Conservation (phyloP, 768 basidiomycete species). For the Coprinopsis marcescibilis region DNA sequence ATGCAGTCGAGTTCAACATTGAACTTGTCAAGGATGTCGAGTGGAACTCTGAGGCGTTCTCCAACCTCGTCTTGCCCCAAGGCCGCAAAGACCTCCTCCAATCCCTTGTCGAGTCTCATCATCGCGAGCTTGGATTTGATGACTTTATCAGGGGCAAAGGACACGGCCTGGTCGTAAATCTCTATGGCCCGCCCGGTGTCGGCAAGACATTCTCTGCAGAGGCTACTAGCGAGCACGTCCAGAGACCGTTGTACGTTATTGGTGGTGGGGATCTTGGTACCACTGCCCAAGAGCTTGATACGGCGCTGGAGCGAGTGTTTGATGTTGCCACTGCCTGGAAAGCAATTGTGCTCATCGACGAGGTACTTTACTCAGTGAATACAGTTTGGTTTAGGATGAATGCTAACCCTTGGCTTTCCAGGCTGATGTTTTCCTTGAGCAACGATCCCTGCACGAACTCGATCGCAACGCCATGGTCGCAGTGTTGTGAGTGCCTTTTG, state of each 20-base stretch:
- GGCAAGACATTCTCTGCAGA: slow-evolving; percentile 60
- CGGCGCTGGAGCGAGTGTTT: slow-evolving; percentile 39
- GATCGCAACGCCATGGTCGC: slow-evolving; percentile 70
- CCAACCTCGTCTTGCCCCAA: slow-evolving; percentile 51
- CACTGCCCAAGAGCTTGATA: slow-evolving; percentile 36
- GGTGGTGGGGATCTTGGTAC: slow-evolving; percentile 55
- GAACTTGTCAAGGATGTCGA: slow-evolving; percentile 46
- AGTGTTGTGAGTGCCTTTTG: slow-evolving; percentile 43
- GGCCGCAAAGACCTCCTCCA: slow-evolving; percentile 49
- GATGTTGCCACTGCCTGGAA: slow-evolving; percentile 57
- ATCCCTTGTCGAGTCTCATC: slow-evolving; percentile 54
- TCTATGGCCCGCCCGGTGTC: slow-evolving; percentile 55
- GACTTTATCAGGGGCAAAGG: slow-evolving; percentile 65
- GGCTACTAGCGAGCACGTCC: slow-evolving; percentile 51
- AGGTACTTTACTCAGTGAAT: slow-evolving; percentile 21
- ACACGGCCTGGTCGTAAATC: slow-evolving; percentile 51
- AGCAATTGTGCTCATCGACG: slow-evolving; percentile 53
- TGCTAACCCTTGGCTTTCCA: slow-evolving; percentile 14
- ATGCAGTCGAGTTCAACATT: slow-evolving; percentile 54
- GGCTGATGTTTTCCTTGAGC: slow-evolving; percentile 71
- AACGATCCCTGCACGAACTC: slow-evolving; percentile 57
- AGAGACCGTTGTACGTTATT: slow-evolving; percentile 46
- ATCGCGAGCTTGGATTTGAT: slow-evolving; percentile 45
- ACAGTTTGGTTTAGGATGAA: neutral
- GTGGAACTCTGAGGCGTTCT: slow-evolving; percentile 55